phyloP scores from a whole-genome alignment of 176 grass and related monocot genomes.

The Eragrostis nindensis region DNA sequence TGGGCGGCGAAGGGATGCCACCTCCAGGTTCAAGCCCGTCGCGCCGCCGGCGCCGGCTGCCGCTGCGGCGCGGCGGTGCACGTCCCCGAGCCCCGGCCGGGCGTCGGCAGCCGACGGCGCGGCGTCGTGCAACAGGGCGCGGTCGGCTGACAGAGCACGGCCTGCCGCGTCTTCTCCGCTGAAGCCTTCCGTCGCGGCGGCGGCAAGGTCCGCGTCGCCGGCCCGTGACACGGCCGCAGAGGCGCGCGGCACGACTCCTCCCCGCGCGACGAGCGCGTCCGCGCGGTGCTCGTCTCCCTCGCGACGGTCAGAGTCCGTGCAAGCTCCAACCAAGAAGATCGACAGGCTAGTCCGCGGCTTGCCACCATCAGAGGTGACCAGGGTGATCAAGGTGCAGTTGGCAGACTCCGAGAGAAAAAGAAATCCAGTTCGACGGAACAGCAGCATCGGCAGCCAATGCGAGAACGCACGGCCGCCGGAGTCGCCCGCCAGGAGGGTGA shows the following conservation, averaged over 20 bases:
- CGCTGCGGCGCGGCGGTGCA: slow-evolving; percentile 40
- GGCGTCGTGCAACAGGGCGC: slow-evolving; percentile 47
- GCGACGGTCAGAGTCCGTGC: slow-evolving; percentile 49
- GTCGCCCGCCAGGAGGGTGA: slow-evolving; percentile 12
- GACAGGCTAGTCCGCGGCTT: slow-evolving; percentile 32
- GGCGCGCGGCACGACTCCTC: slow-evolving; percentile 13
- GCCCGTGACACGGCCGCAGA: slow-evolving; percentile 43
- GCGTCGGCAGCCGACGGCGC: slow-evolving; percentile 5
- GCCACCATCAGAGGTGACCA: slow-evolving; percentile 26
- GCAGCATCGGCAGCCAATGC: slow-evolving; percentile 40
- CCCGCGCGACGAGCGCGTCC: slow-evolving; percentile 26
- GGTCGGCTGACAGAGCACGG: slow-evolving; percentile 65
- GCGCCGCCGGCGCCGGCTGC: slow-evolving; percentile 12
- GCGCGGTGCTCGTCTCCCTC: slow-evolving; percentile 48
- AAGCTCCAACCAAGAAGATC: slow-evolving; percentile 39
- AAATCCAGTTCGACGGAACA: slow-evolving; percentile 54
- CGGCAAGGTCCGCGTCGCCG: slow-evolving; percentile 37
- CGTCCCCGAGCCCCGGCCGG: slow-evolving; percentile 42
- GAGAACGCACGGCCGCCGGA: slow-evolving; percentile 38
- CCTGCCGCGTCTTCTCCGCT: slow-evolving; percentile 29
- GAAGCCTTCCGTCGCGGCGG: slow-evolving; percentile 28
- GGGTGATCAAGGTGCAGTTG: background rate
- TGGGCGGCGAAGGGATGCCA: slow-evolving; percentile 39
- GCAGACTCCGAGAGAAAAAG: slow-evolving; percentile 45
- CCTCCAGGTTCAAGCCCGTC: slow-evolving; percentile 58